Conservation (phyloP, 2,329 filamentous ascomycete genomes). For the Fusarium pseudograminearum region DNA sequence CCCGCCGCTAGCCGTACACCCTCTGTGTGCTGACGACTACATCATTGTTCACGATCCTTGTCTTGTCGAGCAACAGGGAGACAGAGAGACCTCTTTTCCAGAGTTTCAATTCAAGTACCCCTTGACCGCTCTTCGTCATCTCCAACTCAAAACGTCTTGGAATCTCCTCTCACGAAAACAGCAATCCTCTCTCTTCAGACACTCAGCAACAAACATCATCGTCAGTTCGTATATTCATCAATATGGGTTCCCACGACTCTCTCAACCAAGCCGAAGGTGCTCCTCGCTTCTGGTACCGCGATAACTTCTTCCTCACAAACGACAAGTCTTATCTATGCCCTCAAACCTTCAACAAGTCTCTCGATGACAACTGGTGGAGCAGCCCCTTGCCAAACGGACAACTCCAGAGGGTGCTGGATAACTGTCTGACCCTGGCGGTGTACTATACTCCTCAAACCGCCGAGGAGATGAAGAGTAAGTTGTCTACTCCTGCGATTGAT, state of each 20-base stretch:
- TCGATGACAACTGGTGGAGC: conserved; percentile 72
- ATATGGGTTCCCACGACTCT: conserved; percentile 46
- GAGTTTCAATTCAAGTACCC: conserved; percentile 1
- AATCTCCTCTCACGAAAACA: conserved; percentile 4
- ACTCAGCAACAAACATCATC: neutral
- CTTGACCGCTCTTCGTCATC: conserved; percentile 1
- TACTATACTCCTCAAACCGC: conserved; percentile 60
- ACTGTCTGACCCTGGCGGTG: conserved; percentile 70
- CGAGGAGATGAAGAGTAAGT: conserved; percentile 55
- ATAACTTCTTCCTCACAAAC: conserved; percentile 71
- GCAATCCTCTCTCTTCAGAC: neutral
- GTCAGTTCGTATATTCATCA: conserved; percentile 30
- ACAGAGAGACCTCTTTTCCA: conserved; percentile 3
- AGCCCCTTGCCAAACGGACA: conserved; percentile 61
- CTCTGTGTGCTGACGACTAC: conserved; percentile 34
- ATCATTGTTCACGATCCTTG: conserved; percentile 33
- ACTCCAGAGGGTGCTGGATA: conserved; percentile 65
- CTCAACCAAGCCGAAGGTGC: conserved; percentile 49
- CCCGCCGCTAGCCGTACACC: conserved; percentile 44
- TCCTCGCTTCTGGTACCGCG: conserved; percentile 62
- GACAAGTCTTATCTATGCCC: conserved; percentile 67
- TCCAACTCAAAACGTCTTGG: neutral
- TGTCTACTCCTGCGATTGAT: neutral
- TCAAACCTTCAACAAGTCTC: conserved; percentile 65
- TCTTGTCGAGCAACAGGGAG: conserved; percentile 8